Conservation (phyloP, 2,329 filamentous ascomycete genomes). For the Alternaria sp. region DNA sequence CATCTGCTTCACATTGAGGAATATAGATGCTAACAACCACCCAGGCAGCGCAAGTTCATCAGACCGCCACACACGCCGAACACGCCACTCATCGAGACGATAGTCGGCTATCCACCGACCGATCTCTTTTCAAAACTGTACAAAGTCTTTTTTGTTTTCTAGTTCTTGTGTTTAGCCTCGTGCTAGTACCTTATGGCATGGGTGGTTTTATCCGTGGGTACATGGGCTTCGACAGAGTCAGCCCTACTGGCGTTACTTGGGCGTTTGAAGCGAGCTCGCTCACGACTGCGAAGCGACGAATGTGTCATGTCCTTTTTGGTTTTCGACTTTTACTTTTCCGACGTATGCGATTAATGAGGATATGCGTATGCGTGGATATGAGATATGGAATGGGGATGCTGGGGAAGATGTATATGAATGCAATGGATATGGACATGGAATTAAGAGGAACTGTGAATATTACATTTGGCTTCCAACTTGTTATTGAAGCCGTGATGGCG, state of each 20-base stretch:
- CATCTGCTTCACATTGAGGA: not conserved
- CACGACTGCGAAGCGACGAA: not conserved
- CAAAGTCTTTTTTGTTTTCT: slow-evolving; percentile 2
- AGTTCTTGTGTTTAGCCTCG: not conserved
- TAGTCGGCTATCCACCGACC: not conserved
- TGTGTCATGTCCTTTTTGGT: not conserved
- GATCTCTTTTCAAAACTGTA: slow-evolving; percentile 7
- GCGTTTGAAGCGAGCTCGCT: not conserved
- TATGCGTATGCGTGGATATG: not conserved
- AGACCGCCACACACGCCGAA: slow-evolving; percentile 51
- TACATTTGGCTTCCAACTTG: not conserved
- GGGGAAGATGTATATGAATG: not conserved
- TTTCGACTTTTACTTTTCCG: not conserved
- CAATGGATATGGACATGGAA: not conserved
- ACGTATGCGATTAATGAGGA: slow-evolving; percentile 2
- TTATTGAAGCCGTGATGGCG: too few species aligned
- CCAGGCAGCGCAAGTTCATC: slow-evolving; percentile 54
- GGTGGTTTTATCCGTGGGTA: not conserved
- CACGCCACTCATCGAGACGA: slow-evolving; percentile 45
- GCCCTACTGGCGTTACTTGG: not conserved
- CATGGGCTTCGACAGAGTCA: not conserved
- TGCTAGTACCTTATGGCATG: not conserved
- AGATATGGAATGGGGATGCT: not conserved
- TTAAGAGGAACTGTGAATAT: not conserved
- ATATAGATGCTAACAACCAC: slow-evolving; percentile 20